Evolutionary conservation across 129 eudicot species (phyloP), one percentile per base, ranked within the genome.

Genomic region (Flaveria sonorensis): DNA sequence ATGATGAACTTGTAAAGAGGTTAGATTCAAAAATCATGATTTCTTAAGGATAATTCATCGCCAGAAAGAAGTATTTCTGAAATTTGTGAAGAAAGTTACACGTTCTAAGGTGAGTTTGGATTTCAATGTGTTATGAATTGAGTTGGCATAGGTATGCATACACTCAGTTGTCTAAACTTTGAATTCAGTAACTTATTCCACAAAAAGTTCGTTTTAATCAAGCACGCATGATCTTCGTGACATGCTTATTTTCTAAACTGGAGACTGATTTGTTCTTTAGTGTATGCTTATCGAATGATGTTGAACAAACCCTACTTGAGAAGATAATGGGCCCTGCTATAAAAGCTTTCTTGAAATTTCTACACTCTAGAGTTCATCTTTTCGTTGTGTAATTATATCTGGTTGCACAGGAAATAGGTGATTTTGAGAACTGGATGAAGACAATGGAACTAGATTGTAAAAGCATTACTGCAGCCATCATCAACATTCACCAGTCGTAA

Each of bases 371-470:
- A 40, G 42, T 23, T 74, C 28, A 74, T 2, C 32, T 61, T 6
- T 23, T 62, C 21, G 67, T 9, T 61, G 45, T 65, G 73, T 28
- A 36, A 48, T 36, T 64, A 3, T 64, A 64, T 61, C 68, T 68
- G 79, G 46, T 57, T 72, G 24, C 2, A 20, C 88, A 92, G 98
- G 98, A 93, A 88, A 90, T 93, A 77, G 96, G 98, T 60, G 98
- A 93, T 67, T 93, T 93, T 45, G 98, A 93, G 87, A 93, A 93
- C 78, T 94, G 98, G 98, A 94, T 91, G 90, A 94, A 94, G 96
- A 91, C 95, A n/a, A 91, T 94, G 97, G 97, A 91, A 71, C 82
- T 89, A 62, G 98, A 94, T 82, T 94, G 97, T 84, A 89, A 86
- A 86, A 91, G 97, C 82, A 91, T 93, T 66, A 82, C 72, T 51